A percentile compares a stretch with the other conserved stretches of the same genome.
These are phyloP conservation scores for Sarocladium brachiariae DNA, from an alignment of 2,329 filamentous ascomycete species.

Conservation along the genomic window DNA sequence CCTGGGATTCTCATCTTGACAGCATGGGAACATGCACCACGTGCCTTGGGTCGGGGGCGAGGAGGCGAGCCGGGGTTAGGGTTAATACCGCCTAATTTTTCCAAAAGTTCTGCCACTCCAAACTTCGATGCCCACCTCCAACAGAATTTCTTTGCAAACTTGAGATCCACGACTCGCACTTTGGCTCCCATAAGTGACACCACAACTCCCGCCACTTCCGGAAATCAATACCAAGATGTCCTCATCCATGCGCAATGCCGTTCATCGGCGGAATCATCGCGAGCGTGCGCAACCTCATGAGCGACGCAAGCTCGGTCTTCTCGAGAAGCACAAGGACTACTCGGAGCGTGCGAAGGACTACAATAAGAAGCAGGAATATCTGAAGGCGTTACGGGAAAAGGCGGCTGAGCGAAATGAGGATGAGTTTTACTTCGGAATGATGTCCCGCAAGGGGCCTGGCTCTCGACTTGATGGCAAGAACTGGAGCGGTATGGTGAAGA, in stretches of 20 bases:
- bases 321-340: slow-evolving; percentile 92
- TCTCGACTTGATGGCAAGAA: slow-evolving; percentile 40
- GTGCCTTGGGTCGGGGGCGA: no score
- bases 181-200: no score
- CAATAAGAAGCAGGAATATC: slow-evolving; percentile 56
- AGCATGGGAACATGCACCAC: no score
- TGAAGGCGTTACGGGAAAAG: slow-evolving; percentile 54
- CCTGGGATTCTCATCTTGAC: no score
- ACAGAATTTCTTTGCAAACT: not conserved
- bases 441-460: slow-evolving; percentile 52
- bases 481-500: slow-evolving; percentile 49
- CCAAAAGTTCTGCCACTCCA: slow-evolving; percentile 12
- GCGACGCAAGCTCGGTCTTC: slow-evolving; percentile 78
- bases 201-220: no score
- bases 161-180: no score
- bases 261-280: slow-evolving; percentile 77
- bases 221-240: slow-evolving; percentile 35
- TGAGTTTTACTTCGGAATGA: slow-evolving; percentile 68
- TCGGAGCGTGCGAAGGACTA: slow-evolving; percentile 58
- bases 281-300: slow-evolving; percentile 84
- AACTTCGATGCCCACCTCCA: not conserved
- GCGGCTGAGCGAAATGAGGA: slow-evolving; percentile 62
- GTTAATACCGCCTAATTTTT: slow-evolving; percentile 3
- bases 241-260: slow-evolving; percentile 51
- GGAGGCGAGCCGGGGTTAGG: not conserved